These are phyloP conservation scores for Hypoxylon sp. DNA, from an alignment of 2,329 filamentous ascomycete species.

Conservation along the genomic window DNA sequence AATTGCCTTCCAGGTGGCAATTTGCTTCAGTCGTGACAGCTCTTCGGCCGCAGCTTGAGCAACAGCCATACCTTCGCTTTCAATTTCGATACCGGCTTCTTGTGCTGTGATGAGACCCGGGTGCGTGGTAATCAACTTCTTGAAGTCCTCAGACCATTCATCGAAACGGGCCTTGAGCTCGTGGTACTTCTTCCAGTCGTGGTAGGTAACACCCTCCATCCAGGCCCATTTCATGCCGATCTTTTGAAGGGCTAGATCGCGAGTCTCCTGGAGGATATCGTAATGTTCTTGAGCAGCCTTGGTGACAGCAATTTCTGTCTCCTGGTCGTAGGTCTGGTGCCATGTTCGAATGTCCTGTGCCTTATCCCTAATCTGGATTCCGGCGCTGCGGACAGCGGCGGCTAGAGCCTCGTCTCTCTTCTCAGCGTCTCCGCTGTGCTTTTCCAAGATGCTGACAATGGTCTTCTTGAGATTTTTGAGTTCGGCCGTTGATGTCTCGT, in stretches of 20 bases:
- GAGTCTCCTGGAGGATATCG: slow-evolving; percentile 82
- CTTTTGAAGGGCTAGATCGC: slow-evolving; percentile 86
- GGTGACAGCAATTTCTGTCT: slow-evolving; percentile 75
- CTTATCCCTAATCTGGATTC: slow-evolving; percentile 78
- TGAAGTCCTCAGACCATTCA: slow-evolving; percentile 86
- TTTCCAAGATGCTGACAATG: slow-evolving; percentile 73
- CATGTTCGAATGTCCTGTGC: slow-evolving; percentile 82
- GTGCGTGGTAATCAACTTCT: slow-evolving; percentile 79
- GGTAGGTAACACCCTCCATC: slow-evolving; percentile 95
- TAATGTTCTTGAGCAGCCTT: slow-evolving; percentile 83
- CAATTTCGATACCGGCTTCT: slow-evolving; percentile 73
- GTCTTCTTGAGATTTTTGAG: slow-evolving; percentile 73
- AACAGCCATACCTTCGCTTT: slow-evolving; percentile 82
- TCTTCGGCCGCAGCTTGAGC: slow-evolving; percentile 85
- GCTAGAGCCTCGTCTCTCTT: slow-evolving; percentile 59
- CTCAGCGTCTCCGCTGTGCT: slow-evolving; percentile 60
- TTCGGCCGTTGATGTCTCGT: slow-evolving; percentile 73
- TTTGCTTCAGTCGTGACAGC: slow-evolving; percentile 82
- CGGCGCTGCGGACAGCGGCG: slow-evolving; percentile 71
- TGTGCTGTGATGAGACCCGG: slow-evolving; percentile 76
- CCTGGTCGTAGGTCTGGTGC: slow-evolving; percentile 77
- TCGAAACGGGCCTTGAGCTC: slow-evolving; percentile 84
- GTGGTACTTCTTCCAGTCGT: slow-evolving; percentile 97
- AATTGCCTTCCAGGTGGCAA: slow-evolving; percentile 84
- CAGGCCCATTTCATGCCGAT: slow-evolving; percentile 96